phyloP scores from a whole-genome alignment of 805 yeast species.

The Suhomyces canberraensis region DNA sequence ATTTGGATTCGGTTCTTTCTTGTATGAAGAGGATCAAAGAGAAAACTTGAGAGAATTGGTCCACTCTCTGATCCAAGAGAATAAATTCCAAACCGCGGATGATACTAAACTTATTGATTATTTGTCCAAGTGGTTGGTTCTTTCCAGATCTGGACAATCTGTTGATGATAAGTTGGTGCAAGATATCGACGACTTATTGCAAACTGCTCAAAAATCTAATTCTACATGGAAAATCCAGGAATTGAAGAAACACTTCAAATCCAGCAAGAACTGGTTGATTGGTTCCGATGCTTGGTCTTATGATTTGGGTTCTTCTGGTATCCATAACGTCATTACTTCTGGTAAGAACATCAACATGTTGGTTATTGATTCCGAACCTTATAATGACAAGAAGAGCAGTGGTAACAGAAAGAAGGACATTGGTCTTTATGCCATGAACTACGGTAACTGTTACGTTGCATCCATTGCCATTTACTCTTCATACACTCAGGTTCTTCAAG shows the following conservation, averaged over 20 bases:
- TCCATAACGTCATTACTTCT: conserved; percentile 77
- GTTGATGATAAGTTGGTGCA: conserved; percentile 22
- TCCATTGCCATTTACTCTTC: conserved; percentile 92
- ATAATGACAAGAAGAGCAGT: conserved; percentile 36
- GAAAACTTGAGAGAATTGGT: conserved; percentile 44
- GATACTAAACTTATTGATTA: conserved; percentile 50
- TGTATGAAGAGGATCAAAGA: conserved; percentile 54
- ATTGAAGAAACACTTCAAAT: conserved; percentile 43
- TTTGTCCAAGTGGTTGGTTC: conserved; percentile 70
- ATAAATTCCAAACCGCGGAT: conserved; percentile 40
- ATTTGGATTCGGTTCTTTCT: conserved; percentile 77
- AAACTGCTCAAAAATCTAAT: conserved; percentile 35
- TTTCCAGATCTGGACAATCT: conserved; percentile 36
- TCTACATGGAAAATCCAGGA: conserved; percentile 46
- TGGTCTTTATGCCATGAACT: conserved; percentile 93
- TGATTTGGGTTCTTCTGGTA: conserved; percentile 88
- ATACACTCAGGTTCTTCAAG: conserved; percentile 87
- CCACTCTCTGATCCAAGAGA: conserved; percentile 44
- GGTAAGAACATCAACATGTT: conserved; percentile 79
- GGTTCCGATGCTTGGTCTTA: conserved; percentile 96
- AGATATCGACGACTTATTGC: conserved; percentile 36
- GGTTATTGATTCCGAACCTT: conserved; percentile 83
- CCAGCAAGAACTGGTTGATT: conserved; percentile 70
- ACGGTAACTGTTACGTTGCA: conserved; percentile 85
- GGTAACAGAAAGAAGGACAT: conserved; percentile 79